Percentiles rank a stretch among this genome's conserved stretches.
These are phyloP conservation scores for Agaricus subrufescens DNA, from an alignment of 768 basidiomycete species.

Conservation along the genomic window DNA sequence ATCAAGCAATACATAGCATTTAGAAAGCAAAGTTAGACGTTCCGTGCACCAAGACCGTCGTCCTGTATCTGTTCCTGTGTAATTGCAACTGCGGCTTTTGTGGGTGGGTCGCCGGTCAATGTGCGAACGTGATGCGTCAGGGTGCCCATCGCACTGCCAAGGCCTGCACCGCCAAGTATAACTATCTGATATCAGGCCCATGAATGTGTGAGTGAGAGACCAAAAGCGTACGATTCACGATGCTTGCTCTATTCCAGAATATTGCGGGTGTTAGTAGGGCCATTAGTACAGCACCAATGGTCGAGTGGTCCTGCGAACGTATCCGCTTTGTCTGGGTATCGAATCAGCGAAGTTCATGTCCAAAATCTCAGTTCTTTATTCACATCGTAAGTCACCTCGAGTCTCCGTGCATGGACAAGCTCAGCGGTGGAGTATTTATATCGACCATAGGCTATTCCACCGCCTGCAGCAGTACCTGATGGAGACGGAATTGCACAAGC, in stretches of 20 bases:
- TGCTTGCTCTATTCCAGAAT: slow-evolving; percentile 64
- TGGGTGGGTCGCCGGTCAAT: slow-evolving; percentile 49
- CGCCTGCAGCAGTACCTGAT: slow-evolving; percentile 46
- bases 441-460: slow-evolving; percentile 56
- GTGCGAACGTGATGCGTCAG: slow-evolving; percentile 51
- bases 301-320: slow-evolving; percentile 69
- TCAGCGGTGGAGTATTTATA: slow-evolving; percentile 50
- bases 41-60: background rate
- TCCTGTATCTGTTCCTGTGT: background rate
- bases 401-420: slow-evolving; percentile 42
- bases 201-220: background rate
- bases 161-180: slow-evolving; percentile 64
- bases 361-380: slow-evolving; percentile 1
- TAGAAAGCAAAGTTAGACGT: background rate
- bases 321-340: slow-evolving; percentile 45
- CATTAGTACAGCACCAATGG: slow-evolving; percentile 63
- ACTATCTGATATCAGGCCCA: slow-evolving; percentile 33
- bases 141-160: slow-evolving; percentile 60
- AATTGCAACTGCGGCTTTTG: slow-evolving; percentile 18
- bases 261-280: slow-evolving; percentile 63
- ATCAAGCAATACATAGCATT: background rate
- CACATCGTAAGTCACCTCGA: slow-evolving; percentile 58
- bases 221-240: slow-evolving; percentile 49
- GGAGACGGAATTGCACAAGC: slow-evolving; percentile 1
- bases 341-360: background rate